These are phyloP conservation scores for Aspergillus transmontanensis DNA, from an alignment of 2,329 filamentous ascomycete species.

Conservation along the genomic window DNA sequence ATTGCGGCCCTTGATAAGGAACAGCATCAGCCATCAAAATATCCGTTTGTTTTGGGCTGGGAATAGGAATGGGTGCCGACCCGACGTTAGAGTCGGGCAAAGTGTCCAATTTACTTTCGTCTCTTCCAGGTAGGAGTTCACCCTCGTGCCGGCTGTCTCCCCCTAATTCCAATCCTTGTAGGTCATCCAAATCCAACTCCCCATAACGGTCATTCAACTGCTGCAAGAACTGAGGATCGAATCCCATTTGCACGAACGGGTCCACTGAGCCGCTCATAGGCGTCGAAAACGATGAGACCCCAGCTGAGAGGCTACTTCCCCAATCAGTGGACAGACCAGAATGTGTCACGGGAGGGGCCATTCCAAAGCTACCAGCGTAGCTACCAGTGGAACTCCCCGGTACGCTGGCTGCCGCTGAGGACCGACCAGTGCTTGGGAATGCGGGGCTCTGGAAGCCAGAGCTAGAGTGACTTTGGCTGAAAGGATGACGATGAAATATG, in stretches of 20 bases:
- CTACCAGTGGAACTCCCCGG: constrained; percentile 39
- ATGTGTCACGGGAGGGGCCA: constrained; percentile 26
- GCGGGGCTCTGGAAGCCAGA: constrained; percentile 38
- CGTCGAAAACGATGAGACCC: constrained; percentile 35
- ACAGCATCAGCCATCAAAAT: constrained; percentile 15
- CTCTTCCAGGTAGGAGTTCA: constrained; percentile 5
- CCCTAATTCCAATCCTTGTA: constrained; percentile 32
- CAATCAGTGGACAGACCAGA: constrained; percentile 36
- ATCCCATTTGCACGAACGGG: constrained; percentile 41
- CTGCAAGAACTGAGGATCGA: constrained; percentile 42
- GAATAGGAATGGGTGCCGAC: constrained; percentile 25
- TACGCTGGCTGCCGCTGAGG: constrained; percentile 38
- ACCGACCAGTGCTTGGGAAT: constrained; percentile 32
- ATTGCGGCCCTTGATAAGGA: constrained; percentile 5
- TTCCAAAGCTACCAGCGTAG: constrained; percentile 38
- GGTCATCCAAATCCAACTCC: constrained; percentile 33
- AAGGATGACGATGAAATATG: constrained; percentile 25
- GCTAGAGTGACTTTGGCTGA: constrained; percentile 30
- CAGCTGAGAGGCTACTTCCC: constrained; percentile 35
- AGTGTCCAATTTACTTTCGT: constrained; percentile 7
- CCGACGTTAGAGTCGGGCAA: constrained; percentile 7
- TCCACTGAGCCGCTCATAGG: constrained; percentile 33
- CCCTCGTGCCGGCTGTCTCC: constrained; percentile 14
- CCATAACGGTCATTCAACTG: constrained; percentile 38
- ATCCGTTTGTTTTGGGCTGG: constrained; percentile 19